A percentile compares a stretch with the other conserved stretches of the same genome.
phyloP scores from a whole-genome alignment of 1,284 basidiomycete genomes.

The Cryptococcus depauperatus region DNA sequence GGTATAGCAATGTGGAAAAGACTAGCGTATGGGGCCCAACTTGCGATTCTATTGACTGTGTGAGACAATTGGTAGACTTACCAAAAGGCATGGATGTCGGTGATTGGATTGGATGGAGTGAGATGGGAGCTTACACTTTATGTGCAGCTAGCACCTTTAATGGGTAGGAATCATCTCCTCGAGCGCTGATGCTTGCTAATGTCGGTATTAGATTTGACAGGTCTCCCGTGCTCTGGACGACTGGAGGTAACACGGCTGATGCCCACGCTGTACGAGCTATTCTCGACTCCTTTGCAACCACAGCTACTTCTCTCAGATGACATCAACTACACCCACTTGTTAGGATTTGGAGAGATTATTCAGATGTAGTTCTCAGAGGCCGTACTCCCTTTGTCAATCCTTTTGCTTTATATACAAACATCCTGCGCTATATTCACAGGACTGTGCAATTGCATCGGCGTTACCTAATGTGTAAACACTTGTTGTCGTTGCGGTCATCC shows the following conservation, averaged over 20 bases:
- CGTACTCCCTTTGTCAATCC: too few species aligned
- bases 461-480: too few species aligned
- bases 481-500: too few species aligned
- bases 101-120: slow-evolving; percentile 84
- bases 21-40: slow-evolving; percentile 57
- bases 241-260: slow-evolving; percentile 29
- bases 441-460: too few species aligned
- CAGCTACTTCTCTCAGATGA: slow-evolving; percentile 28
- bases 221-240: slow-evolving; percentile 41
- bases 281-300: slow-evolving; percentile 27
- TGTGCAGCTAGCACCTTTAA: slow-evolving; percentile 86
- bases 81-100: slow-evolving; percentile 64
- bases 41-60: slow-evolving; percentile 85
- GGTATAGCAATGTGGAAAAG: slow-evolving; percentile 46
- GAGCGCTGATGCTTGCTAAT: not conserved
- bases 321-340: slow-evolving; percentile 37
- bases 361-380: too few species aligned
- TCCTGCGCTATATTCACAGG: too few species aligned
- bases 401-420: too few species aligned
- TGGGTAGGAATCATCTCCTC: slow-evolving; percentile 48
- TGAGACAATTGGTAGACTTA: slow-evolving; percentile 56
- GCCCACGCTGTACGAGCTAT: slow-evolving; percentile 29
- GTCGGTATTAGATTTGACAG: slow-evolving; percentile 24
- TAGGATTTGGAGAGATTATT: too few species aligned
- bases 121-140: slow-evolving; percentile 91